Evolutionary conservation across 1,284 basidiomycete species (phyloP).

Genomic region (Ceratobasidium sp.): DNA sequence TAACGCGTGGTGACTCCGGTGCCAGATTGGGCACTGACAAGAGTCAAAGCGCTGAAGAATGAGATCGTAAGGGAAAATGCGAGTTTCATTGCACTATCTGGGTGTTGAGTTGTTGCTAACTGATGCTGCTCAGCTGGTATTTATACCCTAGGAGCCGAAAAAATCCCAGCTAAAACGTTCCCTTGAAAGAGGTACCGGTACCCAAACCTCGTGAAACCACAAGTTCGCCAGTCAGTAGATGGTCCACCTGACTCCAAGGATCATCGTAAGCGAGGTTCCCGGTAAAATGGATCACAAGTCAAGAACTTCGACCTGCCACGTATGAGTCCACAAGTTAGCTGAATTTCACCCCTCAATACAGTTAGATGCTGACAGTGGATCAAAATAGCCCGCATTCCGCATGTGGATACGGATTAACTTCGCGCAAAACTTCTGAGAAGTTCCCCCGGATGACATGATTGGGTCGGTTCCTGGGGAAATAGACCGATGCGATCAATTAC

Average conservation of each 20-base stretch:
- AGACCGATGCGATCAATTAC: too few relatives aligned
- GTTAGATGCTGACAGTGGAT: not conserved
- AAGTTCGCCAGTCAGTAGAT: not conserved
- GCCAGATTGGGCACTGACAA: constrained; percentile 39
- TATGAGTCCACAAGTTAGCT: not conserved
- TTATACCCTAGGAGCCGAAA: too few relatives aligned
- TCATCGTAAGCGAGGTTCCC: not conserved
- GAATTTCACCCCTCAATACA: not conserved
- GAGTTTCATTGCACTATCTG: not conserved
- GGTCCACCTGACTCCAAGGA: not conserved
- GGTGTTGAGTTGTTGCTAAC: not conserved
- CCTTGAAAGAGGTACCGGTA: too few relatives aligned
- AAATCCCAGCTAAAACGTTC: too few relatives aligned
- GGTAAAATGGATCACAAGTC: not conserved
- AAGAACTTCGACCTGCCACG: not conserved
- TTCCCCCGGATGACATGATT: too few relatives aligned
- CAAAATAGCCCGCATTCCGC: too few relatives aligned
- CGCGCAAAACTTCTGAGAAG: too few relatives aligned
- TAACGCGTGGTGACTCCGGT: constrained; percentile 42
- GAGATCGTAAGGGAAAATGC: not conserved
- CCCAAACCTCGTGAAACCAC: too few relatives aligned
- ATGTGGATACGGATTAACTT: too few relatives aligned
- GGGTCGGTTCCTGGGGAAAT: too few relatives aligned
- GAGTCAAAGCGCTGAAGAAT: not conserved
- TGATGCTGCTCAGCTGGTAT: too few relatives aligned